Evolutionary conservation across 768 basidiomycete genomes (phyloP).

Genomic region (Auricularia sp.): DNA sequence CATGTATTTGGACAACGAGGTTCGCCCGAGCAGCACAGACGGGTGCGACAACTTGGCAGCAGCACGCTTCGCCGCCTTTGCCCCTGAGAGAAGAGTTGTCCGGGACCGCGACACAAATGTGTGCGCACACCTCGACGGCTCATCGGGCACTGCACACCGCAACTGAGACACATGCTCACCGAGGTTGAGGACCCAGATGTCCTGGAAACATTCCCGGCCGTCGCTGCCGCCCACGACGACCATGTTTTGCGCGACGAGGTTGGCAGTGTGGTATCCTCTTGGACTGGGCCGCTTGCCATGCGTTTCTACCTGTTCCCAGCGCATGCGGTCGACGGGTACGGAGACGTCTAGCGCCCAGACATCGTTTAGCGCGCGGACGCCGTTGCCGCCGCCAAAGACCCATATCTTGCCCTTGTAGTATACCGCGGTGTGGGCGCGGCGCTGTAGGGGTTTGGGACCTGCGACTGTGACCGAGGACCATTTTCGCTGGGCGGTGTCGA

Average conservation of each 20-base stretch:
- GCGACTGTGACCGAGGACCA: constrained; percentile 36
- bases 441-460: constrained; percentile 37
- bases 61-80: no score
- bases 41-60: no score
- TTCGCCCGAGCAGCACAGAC: no score
- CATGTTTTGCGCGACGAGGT: constrained; percentile 77
- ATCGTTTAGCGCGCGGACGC: constrained; percentile 80
- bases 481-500: constrained; percentile 64
- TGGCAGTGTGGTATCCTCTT: constrained; percentile 86
- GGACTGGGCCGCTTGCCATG: constrained; percentile 45
- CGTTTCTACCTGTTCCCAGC: constrained; percentile 53
- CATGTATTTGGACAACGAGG: neutral
- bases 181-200: constrained; percentile 79
- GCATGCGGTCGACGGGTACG: constrained; percentile 30
- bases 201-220: constrained; percentile 77
- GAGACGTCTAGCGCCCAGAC: constrained; percentile 74
- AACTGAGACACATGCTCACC: constrained; percentile 37
- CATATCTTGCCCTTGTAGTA: constrained; percentile 61
- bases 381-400: constrained; percentile 92
- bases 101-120: no score
- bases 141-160: neutral
- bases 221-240: constrained; percentile 87
- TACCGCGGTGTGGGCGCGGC: constrained; percentile 84
- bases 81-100: no score
- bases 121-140: no score